Conservation (phyloP, 2,329 filamentous ascomycete species). For the Fusarium nematophilum region DNA sequence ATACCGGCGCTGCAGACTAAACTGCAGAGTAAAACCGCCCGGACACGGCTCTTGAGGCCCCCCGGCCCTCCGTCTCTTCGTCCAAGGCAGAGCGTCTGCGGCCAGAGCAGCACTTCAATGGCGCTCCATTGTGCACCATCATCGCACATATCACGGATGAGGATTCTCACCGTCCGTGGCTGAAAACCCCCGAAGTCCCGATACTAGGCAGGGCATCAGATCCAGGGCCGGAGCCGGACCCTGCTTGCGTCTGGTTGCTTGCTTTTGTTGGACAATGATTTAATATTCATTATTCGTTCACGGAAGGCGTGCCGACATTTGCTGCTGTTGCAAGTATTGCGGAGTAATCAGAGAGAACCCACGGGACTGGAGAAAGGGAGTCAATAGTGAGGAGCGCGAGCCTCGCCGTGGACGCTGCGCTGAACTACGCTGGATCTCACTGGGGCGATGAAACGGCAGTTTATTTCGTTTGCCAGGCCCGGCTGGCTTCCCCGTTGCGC, state of each 20-base stretch:
- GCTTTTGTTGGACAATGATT: constrained; percentile 21
- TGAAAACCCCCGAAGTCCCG: constrained; percentile 35
- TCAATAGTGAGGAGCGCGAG: constrained; percentile 34
- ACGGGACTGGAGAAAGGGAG: constrained; percentile 36
- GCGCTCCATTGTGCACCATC: constrained; percentile 19
- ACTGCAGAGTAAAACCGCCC: constrained; percentile 7
- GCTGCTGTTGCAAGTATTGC: constrained; percentile 6
- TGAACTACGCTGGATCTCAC: constrained; percentile 27
- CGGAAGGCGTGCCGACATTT: constrained; percentile 36
- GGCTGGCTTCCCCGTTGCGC: constrained; percentile 41
- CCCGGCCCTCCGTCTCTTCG: constrained; percentile 19
- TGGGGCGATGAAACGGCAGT: constrained; percentile 40
- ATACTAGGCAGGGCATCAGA: constrained; percentile 11
- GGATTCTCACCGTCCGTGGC: constrained; percentile 18
- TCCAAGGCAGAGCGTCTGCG: constrained; percentile 4
- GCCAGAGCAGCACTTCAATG: not conserved
- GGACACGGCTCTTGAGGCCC: constrained; percentile 17
- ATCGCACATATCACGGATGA: constrained; percentile 26
- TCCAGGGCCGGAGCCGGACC: constrained; percentile 6
- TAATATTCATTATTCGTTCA: constrained; percentile 14
- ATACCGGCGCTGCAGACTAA: constrained; percentile 24
- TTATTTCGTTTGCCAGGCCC: constrained; percentile 41
- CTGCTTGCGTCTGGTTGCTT: constrained; percentile 8
- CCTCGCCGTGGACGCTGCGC: constrained; percentile 35
- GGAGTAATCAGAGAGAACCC: constrained; percentile 23